A percentile compares a stretch with the other conserved stretches of the same genome.
Conservation (phyloP, 2,329 filamentous ascomycete species). For the Aspergillus niger region DNA sequence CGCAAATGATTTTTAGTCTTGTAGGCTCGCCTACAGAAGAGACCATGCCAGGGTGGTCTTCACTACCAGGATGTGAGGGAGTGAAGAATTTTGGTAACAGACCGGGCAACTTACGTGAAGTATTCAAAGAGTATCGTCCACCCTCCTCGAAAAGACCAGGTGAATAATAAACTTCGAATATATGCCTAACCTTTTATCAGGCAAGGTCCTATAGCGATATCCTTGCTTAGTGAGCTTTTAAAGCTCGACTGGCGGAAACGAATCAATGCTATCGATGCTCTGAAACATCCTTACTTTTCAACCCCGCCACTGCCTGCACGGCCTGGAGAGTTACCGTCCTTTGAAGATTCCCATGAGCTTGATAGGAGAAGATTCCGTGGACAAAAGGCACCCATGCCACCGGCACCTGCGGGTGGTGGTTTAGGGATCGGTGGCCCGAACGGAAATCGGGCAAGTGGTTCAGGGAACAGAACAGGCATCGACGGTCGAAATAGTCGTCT, state of each 20-base stretch:
- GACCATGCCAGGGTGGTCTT: constrained; percentile 88
- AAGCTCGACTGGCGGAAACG: constrained; percentile 85
- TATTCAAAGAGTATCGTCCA: constrained; percentile 69
- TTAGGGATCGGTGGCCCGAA: constrained; percentile 70
- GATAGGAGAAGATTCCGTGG: constrained; percentile 89
- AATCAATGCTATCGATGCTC: constrained; percentile 89
- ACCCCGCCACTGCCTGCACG: constrained; percentile 74
- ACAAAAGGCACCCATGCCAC: constrained; percentile 79
- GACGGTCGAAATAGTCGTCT: constrained; percentile 40
- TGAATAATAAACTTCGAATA: neutral
- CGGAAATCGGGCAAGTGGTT: constrained; percentile 52
- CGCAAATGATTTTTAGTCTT: constrained; percentile 90
- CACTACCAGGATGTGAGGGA: constrained; percentile 77
- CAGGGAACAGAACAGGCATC: constrained; percentile 31
- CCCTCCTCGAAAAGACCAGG: neutral
- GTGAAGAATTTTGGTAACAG: constrained; percentile 63
- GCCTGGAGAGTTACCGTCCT: constrained; percentile 83
- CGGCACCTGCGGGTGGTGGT: constrained; percentile 86
- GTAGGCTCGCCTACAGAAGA: constrained; percentile 87
- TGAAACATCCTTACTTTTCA: constrained; percentile 90
- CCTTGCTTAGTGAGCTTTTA: constrained; percentile 77
- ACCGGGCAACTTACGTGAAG: constrained; percentile 67
- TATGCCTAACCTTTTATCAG: constrained; percentile 40
- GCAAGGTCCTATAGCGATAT: constrained; percentile 70
- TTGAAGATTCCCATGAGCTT: constrained; percentile 95